Percentiles rank a stretch among this genome's conserved stretches.
Evolutionary conservation across 78 protist genomes (phyloP).

Genomic region (Chrysochromulina tobinii): DNA sequence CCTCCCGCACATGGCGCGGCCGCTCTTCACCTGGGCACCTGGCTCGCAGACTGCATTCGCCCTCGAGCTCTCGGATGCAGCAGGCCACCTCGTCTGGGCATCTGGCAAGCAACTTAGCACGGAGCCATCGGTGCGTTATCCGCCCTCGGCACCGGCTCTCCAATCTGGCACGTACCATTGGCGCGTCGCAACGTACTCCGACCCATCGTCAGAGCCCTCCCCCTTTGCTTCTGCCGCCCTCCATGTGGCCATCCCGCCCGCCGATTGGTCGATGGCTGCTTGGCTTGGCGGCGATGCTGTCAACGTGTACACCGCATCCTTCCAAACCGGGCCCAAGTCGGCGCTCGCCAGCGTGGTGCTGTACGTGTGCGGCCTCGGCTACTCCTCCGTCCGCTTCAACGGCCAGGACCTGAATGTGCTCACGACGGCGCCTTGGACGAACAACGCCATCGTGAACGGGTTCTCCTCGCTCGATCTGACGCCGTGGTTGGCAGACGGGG

Average conservation of each 20-base stretch:
- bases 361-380: slow-evolving; percentile 36
- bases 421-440: slow-evolving; percentile 23
- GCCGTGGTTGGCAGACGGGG: neutral
- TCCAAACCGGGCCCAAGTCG: neutral
- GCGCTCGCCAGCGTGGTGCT: neutral
- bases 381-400: neutral
- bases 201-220: neutral
- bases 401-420: slow-evolving; percentile 10
- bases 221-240: neutral
- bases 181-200: neutral
- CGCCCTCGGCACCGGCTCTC: neutral
- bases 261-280: neutral
- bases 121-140: neutral
- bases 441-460: neutral
- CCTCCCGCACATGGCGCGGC: no score
- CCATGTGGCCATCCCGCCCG: neutral
- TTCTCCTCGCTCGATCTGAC: slow-evolving; percentile 9
- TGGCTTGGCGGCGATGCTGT: neutral
- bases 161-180: neutral
- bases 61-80: no score
- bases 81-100: no score
- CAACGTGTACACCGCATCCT: neutral
- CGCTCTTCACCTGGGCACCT: no score
- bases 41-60: no score
- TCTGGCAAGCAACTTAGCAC: no score